Evolutionary conservation across 257 asterid species (phyloP), one percentile per base, ranked within the genome.

Genomic region (Nicotiana attenuata): DNA sequence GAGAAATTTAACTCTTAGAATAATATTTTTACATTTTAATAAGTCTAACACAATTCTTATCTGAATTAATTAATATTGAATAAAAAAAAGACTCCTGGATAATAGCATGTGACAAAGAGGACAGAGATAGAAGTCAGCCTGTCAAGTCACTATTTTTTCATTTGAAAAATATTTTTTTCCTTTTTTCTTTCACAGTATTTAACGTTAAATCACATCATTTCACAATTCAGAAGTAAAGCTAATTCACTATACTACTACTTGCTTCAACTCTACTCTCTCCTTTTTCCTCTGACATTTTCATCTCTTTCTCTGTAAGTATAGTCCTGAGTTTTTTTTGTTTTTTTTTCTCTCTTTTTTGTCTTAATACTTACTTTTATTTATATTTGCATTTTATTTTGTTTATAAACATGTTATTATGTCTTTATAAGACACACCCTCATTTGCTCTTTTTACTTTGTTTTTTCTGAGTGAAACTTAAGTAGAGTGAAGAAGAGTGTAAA

Each of bases 121-220:
- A 24, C 35, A 81, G 77, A 28, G 86, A 81, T 65, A 57, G 84
- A 87, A 78, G 88, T 55, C 83, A 84, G 90, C 84, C 59, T 81
- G 95, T 91, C 91, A 86, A 87, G 91, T 91, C 93, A 89, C 88
- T 91, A 91, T 87, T 86, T 38, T 29, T 84, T 76, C 75, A 63
- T 90, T 80, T 81, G 13, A 65, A 29, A 64, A 57, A 76, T 63
- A 66, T 68, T 59, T 28, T 15, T 9, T 14, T 15, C 29, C 3
- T 24, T 28, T 57, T 33, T 61, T 63, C 13, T 33, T 47, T 69
- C 77, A 80, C 85, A 81, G 87, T 80, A 82, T 85, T 91, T 83
- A 89, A 85, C 86, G 87, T 87, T 81, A 84, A 86, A 89, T 90
- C 95, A 86, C 91, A 89, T 90, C 95, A 83, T 78, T 82, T 87